A percentile compares a stretch with the other conserved stretches of the same genome.
Evolutionary conservation across 1,139 yeast genomes (phyloP).

Genomic region (Suhomyces chickasaworum): DNA sequence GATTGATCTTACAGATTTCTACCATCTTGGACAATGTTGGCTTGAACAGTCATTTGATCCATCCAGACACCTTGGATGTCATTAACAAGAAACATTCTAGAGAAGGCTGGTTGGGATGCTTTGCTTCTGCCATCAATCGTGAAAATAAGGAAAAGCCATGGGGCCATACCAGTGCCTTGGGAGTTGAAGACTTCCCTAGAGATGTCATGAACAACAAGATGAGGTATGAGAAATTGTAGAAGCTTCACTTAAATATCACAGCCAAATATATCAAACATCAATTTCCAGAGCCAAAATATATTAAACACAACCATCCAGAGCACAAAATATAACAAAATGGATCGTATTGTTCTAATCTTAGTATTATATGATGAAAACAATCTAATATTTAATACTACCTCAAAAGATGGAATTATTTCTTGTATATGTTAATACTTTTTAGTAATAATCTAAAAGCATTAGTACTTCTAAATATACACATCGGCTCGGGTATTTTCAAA

Average conservation of each 20-base stretch:
- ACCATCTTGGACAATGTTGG: constrained; percentile 45
- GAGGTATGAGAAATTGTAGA: constrained; percentile 22
- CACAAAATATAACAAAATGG: no score
- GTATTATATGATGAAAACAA: no score
- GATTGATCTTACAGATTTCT: constrained; percentile 37
- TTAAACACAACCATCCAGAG: no score
- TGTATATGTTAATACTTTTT: no score
- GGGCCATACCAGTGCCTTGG: constrained; percentile 43
- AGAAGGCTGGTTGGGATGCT: constrained; percentile 38
- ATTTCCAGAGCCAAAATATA: no score
- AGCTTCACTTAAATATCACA: not conserved
- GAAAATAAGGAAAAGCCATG: constrained; percentile 37
- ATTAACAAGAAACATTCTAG: constrained; percentile 32
- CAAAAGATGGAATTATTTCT: no score
- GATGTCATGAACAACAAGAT: constrained; percentile 33
- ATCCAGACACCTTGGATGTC: constrained; percentile 32
- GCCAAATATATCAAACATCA: no score
- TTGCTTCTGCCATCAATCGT: constrained; percentile 38
- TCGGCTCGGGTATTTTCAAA: no score
- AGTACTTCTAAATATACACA: no score
- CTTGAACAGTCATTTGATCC: constrained; percentile 32
- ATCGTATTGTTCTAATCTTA: no score
- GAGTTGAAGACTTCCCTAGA: constrained; percentile 32
- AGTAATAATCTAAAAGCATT: no score
- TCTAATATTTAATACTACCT: no score